A percentile compares a stretch with the other conserved stretches of the same genome.
phyloP scores from a whole-genome alignment of 1,139 yeast species.

The Suhomyces bribrorum region DNA sequence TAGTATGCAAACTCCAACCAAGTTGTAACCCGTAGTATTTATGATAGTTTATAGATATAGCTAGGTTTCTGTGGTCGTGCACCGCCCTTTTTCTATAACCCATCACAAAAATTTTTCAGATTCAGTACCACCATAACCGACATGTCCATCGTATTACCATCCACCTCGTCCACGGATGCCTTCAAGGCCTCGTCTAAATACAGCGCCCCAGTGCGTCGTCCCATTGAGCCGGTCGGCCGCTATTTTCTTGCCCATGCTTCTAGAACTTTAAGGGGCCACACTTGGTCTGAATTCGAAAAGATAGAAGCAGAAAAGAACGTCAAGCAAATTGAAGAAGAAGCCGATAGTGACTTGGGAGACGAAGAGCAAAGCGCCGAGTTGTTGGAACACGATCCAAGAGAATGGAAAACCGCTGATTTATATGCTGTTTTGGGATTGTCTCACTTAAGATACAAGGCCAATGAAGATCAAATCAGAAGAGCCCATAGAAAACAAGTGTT shows the following conservation, averaged over 20 bases:
- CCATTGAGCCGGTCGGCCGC: constrained; percentile 96
- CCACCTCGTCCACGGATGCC: constrained; percentile 46
- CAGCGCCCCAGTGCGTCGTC: constrained; percentile 75
- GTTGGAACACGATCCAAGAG: constrained; percentile 90
- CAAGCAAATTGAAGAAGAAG: constrained; percentile 64
- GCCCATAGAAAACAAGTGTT: constrained; percentile 97
- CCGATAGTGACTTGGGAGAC: constrained; percentile 71
- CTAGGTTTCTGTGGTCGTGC: too few relatives aligned
- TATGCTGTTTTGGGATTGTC: constrained; percentile 95
- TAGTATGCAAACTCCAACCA: too few relatives aligned
- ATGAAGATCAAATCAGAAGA: constrained; percentile 89
- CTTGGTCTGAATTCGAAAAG: constrained; percentile 97
- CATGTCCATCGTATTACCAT: constrained; percentile 44
- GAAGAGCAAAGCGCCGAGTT: constrained; percentile 79
- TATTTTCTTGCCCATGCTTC: constrained; percentile 95
- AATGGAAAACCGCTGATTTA: constrained; percentile 96
- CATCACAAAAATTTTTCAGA: constrained; percentile 24
- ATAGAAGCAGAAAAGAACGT: constrained; percentile 92
- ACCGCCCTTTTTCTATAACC: constrained; percentile 7
- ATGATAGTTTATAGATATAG: too few relatives aligned
- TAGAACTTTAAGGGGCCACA: constrained; percentile 93
- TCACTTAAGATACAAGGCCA: constrained; percentile 87
- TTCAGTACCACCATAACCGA: constrained; percentile 2
- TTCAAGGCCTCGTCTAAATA: constrained; percentile 55
- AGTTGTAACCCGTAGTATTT: too few relatives aligned